Evolutionary conservation across 495 filamentous ascomycete genomes (phyloP), one percentile per base, ranked within the genome.

Genomic region (Aspergillus affinis): DNA sequence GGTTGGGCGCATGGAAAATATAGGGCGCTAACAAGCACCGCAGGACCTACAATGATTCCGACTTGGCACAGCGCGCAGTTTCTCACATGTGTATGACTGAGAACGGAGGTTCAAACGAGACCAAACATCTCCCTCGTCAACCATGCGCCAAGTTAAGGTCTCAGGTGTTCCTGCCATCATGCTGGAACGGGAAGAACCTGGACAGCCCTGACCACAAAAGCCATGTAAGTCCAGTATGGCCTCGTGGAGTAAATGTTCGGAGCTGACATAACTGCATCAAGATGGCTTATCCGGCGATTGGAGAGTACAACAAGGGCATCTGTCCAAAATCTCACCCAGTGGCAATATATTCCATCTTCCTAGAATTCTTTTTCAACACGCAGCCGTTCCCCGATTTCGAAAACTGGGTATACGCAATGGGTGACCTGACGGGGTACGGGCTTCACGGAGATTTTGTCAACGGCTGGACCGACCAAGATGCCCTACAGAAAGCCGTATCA

Each of bases 321-420:
- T 71, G 70, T 48, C 68, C 65, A 4, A 15, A 60, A 30, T 63
- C 66, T 54, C 90, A 90, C 75, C 85, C 86, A 0, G 67, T 76
- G 5, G 83, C 83, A 19, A 74, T 87, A 5, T 74, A 85, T 61
- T 85, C 87, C 44, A 73, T 91, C 54, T 90, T 91, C 74, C 85
- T 81, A 64, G 89, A 91, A 74, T 78, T 87, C 36, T 81, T 86
- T 68, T 91, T 82, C 74, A 75, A 86, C 67, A 86, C 85, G 8
- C 75, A 81, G 55, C 66, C 69, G 4, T 85, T 87, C 61, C 70
- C 73, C 19, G 71, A 82, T 58, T 57, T 61, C 21, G 13, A 59
- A 15, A 71, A 64, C 19, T 58, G 57, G 58, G 50, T 68, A 55
- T 68, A 67, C 30, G 61, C 67, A 2, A 70, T 61, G 55, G 69